Conservation (phyloP, 306 rosid genomes). For the Clitoria ternatea region DNA sequence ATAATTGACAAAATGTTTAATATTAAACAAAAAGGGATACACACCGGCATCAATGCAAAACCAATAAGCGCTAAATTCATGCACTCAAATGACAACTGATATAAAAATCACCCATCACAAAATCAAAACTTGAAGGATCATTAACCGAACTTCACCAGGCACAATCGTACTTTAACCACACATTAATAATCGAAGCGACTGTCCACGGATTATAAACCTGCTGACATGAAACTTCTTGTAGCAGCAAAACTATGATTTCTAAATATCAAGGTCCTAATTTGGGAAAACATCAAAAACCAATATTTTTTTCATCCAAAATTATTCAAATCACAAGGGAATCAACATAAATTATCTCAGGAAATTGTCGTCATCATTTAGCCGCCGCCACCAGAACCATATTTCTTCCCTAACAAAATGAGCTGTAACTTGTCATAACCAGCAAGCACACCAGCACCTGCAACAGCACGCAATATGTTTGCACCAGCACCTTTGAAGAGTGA, state of each 20-base stretch:
- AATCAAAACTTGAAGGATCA: background rate
- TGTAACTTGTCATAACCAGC: constrained; percentile 93
- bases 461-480: constrained; percentile 84
- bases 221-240: constrained; percentile 14
- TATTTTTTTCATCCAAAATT: constrained; percentile 25
- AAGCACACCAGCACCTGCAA: constrained; percentile 94
- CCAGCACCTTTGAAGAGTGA: constrained; percentile 96
- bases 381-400: constrained; percentile 90
- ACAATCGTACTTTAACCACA: background rate
- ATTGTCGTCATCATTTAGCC: constrained; percentile 53
- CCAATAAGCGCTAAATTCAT: no score
- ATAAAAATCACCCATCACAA: background rate
- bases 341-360: constrained; percentile 14
- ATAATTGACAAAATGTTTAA: no score
- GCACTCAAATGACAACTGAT: background rate
- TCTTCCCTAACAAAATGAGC: constrained; percentile 76
- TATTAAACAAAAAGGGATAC: no score
- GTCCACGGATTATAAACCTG: constrained; percentile 8
- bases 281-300: constrained; percentile 14
- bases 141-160: background rate
- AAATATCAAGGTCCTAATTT: constrained; percentile 21
- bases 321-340: constrained; percentile 31
- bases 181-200: background rate
- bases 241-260: constrained; percentile 25
- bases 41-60: no score